Conservation (phyloP, 1,284 basidiomycete genomes). For the Sporisorium iseilematis-ciliati region DNA sequence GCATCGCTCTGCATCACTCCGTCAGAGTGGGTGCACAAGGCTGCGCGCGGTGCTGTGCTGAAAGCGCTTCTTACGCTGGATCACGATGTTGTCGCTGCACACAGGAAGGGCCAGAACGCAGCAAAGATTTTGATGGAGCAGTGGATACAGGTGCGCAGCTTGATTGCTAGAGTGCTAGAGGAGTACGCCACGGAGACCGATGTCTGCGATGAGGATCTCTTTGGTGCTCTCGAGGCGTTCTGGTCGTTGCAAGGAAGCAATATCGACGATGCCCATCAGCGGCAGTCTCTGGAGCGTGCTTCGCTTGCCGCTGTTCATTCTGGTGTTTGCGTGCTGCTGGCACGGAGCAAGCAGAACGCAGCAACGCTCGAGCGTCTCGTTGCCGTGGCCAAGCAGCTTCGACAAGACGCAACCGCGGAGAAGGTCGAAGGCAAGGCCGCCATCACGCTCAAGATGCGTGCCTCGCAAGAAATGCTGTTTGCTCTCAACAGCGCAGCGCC, state of each 20-base stretch:
- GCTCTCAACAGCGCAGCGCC: neutral
- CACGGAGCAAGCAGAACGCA: conserved; percentile 7
- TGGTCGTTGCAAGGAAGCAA: neutral
- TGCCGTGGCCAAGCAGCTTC: conserved; percentile 6
- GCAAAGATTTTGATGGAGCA: neutral
- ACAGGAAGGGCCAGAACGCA: neutral
- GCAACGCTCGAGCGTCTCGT: conserved; percentile 9
- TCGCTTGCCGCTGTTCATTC: conserved; percentile 27
- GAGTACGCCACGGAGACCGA: conserved; percentile 24
- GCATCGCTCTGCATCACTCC: conserved; percentile 25
- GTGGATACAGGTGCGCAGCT: conserved; percentile 26
- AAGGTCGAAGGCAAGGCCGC: neutral
- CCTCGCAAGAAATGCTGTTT: conserved; percentile 18
- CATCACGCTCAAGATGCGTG: conserved; percentile 33
- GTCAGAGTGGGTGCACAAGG: conserved; percentile 37
- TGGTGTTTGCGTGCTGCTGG: conserved; percentile 13
- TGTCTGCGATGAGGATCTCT: conserved; percentile 9
- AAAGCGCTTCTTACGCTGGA: conserved; percentile 32
- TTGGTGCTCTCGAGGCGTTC: conserved; percentile 18
- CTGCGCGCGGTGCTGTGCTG: conserved; percentile 22
- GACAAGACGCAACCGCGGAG: conserved; percentile 13
- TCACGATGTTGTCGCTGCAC: conserved; percentile 14
- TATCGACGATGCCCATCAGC: neutral
- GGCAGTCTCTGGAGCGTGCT: conserved; percentile 17
- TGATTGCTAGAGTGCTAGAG: conserved; percentile 21